Percentiles rank a stretch among this genome's conserved stretches.
phyloP scores from a whole-genome alignment of 805 yeast species.

The Isabelozyma pseudorhagii region DNA sequence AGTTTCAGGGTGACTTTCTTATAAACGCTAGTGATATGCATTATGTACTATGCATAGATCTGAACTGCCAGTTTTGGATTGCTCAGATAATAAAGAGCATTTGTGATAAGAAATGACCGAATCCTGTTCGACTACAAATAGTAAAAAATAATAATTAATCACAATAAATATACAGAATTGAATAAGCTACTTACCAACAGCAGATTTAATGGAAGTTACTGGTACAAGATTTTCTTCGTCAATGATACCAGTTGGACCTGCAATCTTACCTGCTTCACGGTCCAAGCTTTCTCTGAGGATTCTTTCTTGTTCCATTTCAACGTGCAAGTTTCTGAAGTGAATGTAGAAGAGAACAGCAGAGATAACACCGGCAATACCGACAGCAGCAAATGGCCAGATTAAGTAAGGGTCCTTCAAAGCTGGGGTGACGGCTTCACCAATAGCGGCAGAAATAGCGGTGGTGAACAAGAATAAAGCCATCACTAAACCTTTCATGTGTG shows the following conservation, averaged over 20 bases:
- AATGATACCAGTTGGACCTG: constrained; percentile 14
- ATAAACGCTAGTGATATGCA: too few relatives aligned
- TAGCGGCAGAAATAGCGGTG: constrained; percentile 47
- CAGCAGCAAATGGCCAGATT: constrained; percentile 38
- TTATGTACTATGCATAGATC: too few relatives aligned
- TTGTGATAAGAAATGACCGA: too few relatives aligned
- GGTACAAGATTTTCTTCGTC: constrained; percentile 20
- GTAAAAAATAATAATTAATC: too few relatives aligned
- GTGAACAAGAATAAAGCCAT: constrained; percentile 44
- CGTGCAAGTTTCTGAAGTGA: constrained; percentile 37
- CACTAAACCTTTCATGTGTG: constrained; percentile 48
- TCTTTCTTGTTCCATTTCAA: constrained; percentile 37
- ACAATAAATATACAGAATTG: neutral
- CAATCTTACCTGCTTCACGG: neutral
- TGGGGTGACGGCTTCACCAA: constrained; percentile 40
- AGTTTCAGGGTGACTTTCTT: too few relatives aligned
- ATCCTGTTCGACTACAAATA: too few relatives aligned
- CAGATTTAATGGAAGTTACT: constrained; percentile 27
- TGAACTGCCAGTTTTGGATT: too few relatives aligned
- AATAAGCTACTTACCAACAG: constrained; percentile 19
- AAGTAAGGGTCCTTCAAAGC: constrained; percentile 40
- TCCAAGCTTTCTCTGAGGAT: constrained; percentile 19
- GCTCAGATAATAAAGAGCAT: too few relatives aligned
- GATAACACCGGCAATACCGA: constrained; percentile 32
- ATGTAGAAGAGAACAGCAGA: constrained; percentile 28